Conservation (phyloP, 169 alveolate species). For the Plasmodium berghei region DNA sequence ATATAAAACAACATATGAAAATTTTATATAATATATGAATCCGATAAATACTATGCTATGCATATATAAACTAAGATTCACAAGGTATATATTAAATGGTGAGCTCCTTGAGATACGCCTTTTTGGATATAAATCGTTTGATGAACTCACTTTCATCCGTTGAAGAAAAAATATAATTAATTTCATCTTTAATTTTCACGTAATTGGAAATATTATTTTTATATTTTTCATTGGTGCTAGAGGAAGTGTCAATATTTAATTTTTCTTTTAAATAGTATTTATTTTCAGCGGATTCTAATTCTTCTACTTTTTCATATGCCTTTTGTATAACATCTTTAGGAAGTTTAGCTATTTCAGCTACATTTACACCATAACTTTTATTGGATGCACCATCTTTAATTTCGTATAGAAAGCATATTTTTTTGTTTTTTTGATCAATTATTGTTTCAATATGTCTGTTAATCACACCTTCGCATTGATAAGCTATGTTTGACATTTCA, state of each 20-base stretch:
- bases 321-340: slow-evolving; percentile 86
- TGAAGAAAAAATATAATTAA: slow-evolving; percentile 43
- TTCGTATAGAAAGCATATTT: slow-evolving; percentile 90
- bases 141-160: slow-evolving; percentile 35
- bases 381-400: slow-evolving; percentile 93
- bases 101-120: slow-evolving; percentile 44
- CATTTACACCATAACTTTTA: slow-evolving; percentile 95
- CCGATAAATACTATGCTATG: too few species aligned
- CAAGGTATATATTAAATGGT: slow-evolving; percentile 1
- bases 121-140: slow-evolving; percentile 61
- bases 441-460: slow-evolving; percentile 88
- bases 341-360: slow-evolving; percentile 94
- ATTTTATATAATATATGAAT: too few species aligned
- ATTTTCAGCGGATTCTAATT: slow-evolving; percentile 73
- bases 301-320: slow-evolving; percentile 75
- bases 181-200: slow-evolving; percentile 67
- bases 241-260: slow-evolving; percentile 45
- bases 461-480: slow-evolving; percentile 91
- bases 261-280: slow-evolving; percentile 71
- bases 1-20: too few species aligned
- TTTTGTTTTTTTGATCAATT: slow-evolving; percentile 77
- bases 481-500: slow-evolving; percentile 95
- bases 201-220: slow-evolving; percentile 69
- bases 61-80: too few species aligned
- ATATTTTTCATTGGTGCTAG: slow-evolving; percentile 38